phyloP scores from a whole-genome alignment of 179 eudicot species.

The Silene noctiflora region DNA sequence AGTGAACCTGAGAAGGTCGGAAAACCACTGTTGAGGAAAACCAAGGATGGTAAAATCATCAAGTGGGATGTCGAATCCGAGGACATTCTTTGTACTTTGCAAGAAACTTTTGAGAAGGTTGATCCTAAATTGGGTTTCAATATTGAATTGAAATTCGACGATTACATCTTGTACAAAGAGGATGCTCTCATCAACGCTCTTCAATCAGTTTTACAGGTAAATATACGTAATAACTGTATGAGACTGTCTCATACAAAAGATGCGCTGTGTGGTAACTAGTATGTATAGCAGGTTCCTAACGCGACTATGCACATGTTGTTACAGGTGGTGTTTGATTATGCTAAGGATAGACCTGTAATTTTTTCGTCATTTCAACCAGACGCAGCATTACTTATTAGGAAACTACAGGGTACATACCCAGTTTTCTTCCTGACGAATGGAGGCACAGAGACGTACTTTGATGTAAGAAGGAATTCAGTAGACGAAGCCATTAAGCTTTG shows the following conservation, averaged over 20 bases:
- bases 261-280: background rate
- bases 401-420: slow-evolving; percentile 65
- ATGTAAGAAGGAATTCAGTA: slow-evolving; percentile 66
- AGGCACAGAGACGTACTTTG: slow-evolving; percentile 58
- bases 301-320: too few species aligned
- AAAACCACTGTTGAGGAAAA: slow-evolving; percentile 62
- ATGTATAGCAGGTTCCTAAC: background rate
- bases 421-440: slow-evolving; percentile 82
- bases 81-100: slow-evolving; percentile 62
- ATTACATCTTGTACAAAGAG: slow-evolving; percentile 55
- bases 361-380: slow-evolving; percentile 89
- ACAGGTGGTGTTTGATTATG: slow-evolving; percentile 53
- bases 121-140: slow-evolving; percentile 76
- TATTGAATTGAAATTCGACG: slow-evolving; percentile 85
- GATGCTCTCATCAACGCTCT: slow-evolving; percentile 47
- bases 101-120: slow-evolving; percentile 69
- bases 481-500: slow-evolving; percentile 77
- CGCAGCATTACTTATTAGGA: slow-evolving; percentile 56
- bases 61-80: slow-evolving; percentile 70
- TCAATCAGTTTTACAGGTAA: slow-evolving; percentile 50
- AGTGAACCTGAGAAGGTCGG: slow-evolving; percentile 39
- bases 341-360: slow-evolving; percentile 59
- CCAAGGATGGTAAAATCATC: slow-evolving; percentile 60
- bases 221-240: background rate
- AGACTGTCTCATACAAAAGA: background rate